Percentiles rank a stretch among this genome's conserved stretches.
These are phyloP conservation scores for Phoenix roebelenii DNA, from an alignment of 176 grass and related monocot genomes.

Conservation along the genomic window DNA sequence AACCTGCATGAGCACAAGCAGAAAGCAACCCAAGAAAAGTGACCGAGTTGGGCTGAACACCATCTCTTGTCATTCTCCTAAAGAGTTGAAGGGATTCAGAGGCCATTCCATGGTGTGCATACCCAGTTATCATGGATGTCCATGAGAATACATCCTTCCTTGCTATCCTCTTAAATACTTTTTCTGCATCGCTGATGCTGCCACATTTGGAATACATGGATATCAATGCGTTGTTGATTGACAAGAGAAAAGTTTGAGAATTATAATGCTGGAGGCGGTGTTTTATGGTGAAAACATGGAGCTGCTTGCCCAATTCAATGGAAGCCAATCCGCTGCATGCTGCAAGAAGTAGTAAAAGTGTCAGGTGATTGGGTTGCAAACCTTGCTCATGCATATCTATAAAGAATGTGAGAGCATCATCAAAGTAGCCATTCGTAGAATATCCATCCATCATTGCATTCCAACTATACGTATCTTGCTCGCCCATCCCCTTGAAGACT, in stretches of 20 bases:
- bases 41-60: constrained; percentile 2
- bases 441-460: constrained; percentile 12
- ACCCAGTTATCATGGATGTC: constrained; percentile 23
- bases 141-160: constrained; percentile 17
- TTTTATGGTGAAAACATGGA: constrained; percentile 6
- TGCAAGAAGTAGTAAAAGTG: constrained; percentile 4
- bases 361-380: background rate
- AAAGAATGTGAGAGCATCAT: constrained; percentile 10
- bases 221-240: constrained; percentile 8
- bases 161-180: constrained; percentile 4
- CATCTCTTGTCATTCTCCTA: background rate
- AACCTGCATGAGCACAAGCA: constrained; percentile 16
- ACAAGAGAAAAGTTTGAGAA: background rate
- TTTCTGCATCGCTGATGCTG: background rate
- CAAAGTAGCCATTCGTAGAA: background rate
- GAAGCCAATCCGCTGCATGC: constrained; percentile 12
- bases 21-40: constrained; percentile 11
- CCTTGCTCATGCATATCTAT: constrained; percentile 1
- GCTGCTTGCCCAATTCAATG: constrained; percentile 12
- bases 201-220: constrained; percentile 21
- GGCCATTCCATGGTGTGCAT: constrained; percentile 8
- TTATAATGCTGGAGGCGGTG: background rate
- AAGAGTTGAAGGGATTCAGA: background rate
- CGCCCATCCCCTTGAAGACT: background rate
- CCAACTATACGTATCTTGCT: constrained; percentile 6